phyloP scores from a whole-genome alignment of 202 grass and related monocot species.

The Panicum virgatum region DNA sequence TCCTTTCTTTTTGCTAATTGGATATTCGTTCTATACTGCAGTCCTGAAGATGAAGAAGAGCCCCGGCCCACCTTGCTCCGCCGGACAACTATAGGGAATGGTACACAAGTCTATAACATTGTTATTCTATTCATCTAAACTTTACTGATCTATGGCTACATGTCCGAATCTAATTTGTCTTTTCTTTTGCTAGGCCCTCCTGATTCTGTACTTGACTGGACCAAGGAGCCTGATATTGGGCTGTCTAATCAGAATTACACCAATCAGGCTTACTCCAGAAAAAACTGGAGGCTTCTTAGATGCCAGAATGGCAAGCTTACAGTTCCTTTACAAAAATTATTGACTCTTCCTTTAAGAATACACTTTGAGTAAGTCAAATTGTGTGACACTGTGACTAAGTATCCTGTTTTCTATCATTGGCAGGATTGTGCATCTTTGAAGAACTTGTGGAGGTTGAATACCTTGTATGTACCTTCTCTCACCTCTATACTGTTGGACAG shows the following conservation, averaged over 20 bases:
- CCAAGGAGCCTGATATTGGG: slow-evolving; percentile 74
- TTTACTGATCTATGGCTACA: slow-evolving; percentile 5
- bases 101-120: slow-evolving; percentile 45
- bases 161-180: slow-evolving; percentile 17
- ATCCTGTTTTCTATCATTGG: slow-evolving; percentile 35
- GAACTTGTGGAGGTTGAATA: slow-evolving; percentile 88
- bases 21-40: slow-evolving; percentile 39
- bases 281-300: slow-evolving; percentile 88
- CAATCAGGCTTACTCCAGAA: slow-evolving; percentile 66
- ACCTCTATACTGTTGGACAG: slow-evolving; percentile 3
- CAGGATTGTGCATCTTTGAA: slow-evolving; percentile 96
- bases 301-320: slow-evolving; percentile 92
- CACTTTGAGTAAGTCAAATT: slow-evolving; percentile 14
- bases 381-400: slow-evolving; percentile 28
- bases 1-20: slow-evolving; percentile 34
- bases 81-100: slow-evolving; percentile 77
- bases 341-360: not conserved
- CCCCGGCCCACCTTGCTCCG: slow-evolving; percentile 50
- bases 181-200: slow-evolving; percentile 70
- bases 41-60: slow-evolving; percentile 86
- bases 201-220: slow-evolving; percentile 91
- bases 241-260: slow-evolving; percentile 56
- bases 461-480: slow-evolving; percentile 61
- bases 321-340: slow-evolving; percentile 15
- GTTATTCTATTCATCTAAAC: not conserved